Evolutionary conservation across 2,329 filamentous ascomycete genomes (phyloP).

Genomic region (Paracamarosporium sp.): DNA sequence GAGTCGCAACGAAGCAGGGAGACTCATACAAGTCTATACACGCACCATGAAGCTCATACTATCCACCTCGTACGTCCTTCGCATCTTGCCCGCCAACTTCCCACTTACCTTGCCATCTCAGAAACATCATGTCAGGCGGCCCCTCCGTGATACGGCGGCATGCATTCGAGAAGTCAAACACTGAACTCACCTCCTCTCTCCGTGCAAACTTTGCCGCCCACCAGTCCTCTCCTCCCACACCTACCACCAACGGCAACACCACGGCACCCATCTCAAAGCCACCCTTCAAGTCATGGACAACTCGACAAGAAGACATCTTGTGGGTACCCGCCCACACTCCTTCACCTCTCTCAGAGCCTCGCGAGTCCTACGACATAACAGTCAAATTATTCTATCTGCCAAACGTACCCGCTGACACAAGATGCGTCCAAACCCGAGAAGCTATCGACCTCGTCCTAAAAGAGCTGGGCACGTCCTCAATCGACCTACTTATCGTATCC

Average conservation of each 20-base stretch:
- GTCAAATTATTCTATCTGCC: conserved; percentile 95
- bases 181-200: conserved; percentile 88
- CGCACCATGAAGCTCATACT: conserved; percentile 79
- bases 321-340: conserved; percentile 78
- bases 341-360: conserved; percentile 79
- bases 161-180: conserved; percentile 82
- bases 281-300: conserved; percentile 70
- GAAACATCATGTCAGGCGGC: conserved; percentile 85
- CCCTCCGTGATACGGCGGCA: conserved; percentile 84
- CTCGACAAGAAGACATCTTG: conserved; percentile 57
- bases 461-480: conserved; percentile 75
- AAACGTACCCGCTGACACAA: conserved; percentile 67
- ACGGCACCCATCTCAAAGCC: conserved; percentile 43
- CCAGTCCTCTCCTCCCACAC: conserved; percentile 62
- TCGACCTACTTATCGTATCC: conserved; percentile 90
- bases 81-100: not conserved
- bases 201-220: conserved; percentile 81
- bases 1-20: not conserved
- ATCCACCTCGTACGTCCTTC: conserved; percentile 77
- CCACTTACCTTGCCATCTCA: conserved; percentile 58
- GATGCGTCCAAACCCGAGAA: conserved; percentile 75
- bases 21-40: not conserved
- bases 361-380: conserved; percentile 88
- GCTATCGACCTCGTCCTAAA: conserved; percentile 81
- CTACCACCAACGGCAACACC: conserved; percentile 41